Percentiles rank a stretch among this genome's conserved stretches.
phyloP scores from a whole-genome alignment of 257 asterid species.

The Solanum virginianum region DNA sequence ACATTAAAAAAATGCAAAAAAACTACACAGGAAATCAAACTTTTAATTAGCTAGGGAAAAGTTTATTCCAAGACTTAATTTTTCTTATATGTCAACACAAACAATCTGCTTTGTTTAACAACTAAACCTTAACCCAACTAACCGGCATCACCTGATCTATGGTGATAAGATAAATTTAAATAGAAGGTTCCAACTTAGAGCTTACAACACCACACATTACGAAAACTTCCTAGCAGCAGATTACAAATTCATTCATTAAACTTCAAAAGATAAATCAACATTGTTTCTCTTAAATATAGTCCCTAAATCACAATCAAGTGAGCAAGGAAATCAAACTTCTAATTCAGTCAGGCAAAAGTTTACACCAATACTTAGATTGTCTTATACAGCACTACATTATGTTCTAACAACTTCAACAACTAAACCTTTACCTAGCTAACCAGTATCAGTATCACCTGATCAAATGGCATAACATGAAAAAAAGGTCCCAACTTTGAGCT shows the following conservation, averaged over 20 bases:
- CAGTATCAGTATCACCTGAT: not conserved
- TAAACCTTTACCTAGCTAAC: not conserved
- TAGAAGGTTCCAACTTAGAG: not conserved
- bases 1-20: not conserved
- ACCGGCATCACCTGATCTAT: not conserved
- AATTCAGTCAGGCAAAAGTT: not conserved
- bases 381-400: not conserved
- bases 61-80: not conserved
- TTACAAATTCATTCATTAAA: not conserved
- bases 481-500: not conserved
- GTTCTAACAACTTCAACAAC: not conserved
- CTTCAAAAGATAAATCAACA: not conserved
- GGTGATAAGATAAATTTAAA: not conserved
- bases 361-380: not conserved
- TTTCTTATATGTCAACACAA: not conserved
- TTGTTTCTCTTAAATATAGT: not conserved
- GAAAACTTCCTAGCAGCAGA: not conserved
- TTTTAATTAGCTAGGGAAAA: not conserved
- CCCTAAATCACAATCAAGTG: not conserved
- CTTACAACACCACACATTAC: not conserved
- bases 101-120: not conserved
- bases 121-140: not conserved
- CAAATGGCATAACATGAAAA: not conserved
- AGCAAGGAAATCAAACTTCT: not conserved
- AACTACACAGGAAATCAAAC: not conserved